Percentiles rank a stretch among this genome's conserved stretches.
Conservation (phyloP, 2,329 filamentous ascomycete genomes). For the Aureobasidium pullulans region DNA sequence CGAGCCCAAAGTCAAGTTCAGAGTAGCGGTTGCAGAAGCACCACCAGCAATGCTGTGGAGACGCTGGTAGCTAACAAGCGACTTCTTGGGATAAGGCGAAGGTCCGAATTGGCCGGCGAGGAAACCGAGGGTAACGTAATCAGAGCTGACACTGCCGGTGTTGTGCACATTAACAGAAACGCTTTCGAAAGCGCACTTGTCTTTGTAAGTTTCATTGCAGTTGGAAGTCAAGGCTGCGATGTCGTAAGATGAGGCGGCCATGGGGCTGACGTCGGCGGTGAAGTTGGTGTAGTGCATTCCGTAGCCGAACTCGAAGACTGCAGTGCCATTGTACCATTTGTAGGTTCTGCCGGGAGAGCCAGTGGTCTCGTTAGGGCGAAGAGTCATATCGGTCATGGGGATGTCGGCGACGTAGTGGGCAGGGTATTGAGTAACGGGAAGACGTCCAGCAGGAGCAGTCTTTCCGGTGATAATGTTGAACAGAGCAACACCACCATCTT, state of each 20-base stretch:
- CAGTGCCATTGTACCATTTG: slow-evolving; percentile 48
- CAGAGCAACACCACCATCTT: slow-evolving; percentile 50
- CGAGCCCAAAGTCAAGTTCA: slow-evolving; percentile 42
- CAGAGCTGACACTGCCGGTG: slow-evolving; percentile 39
- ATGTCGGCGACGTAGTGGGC: slow-evolving; percentile 43
- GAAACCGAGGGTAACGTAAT: slow-evolving; percentile 49
- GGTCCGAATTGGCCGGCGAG: slow-evolving; percentile 43
- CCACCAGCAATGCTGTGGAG: slow-evolving; percentile 27
- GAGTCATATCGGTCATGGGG: slow-evolving; percentile 49
- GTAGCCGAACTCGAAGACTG: slow-evolving; percentile 47
- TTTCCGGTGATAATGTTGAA: slow-evolving; percentile 48
- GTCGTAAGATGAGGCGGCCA: slow-evolving; percentile 17
- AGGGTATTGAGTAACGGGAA: slow-evolving; percentile 52
- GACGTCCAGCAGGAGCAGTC: slow-evolving; percentile 44
- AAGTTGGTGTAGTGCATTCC: slow-evolving; percentile 55
- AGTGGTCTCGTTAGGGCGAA: slow-evolving; percentile 37
- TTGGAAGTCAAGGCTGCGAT: slow-evolving; percentile 33
- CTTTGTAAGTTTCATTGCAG: slow-evolving; percentile 32
- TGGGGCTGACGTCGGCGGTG: slow-evolving; percentile 18
- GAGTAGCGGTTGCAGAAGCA: slow-evolving; percentile 21
- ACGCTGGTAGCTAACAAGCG: slow-evolving; percentile 45
- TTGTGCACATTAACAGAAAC: slow-evolving; percentile 42
- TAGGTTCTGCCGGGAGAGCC: slow-evolving; percentile 50
- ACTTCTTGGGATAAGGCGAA: slow-evolving; percentile 45
- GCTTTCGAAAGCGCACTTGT: slow-evolving; percentile 38